Base-by-base conservation (phyloP, 192 early-diverging fungal species). In the Umbelopsis ramanniana region DNA sequence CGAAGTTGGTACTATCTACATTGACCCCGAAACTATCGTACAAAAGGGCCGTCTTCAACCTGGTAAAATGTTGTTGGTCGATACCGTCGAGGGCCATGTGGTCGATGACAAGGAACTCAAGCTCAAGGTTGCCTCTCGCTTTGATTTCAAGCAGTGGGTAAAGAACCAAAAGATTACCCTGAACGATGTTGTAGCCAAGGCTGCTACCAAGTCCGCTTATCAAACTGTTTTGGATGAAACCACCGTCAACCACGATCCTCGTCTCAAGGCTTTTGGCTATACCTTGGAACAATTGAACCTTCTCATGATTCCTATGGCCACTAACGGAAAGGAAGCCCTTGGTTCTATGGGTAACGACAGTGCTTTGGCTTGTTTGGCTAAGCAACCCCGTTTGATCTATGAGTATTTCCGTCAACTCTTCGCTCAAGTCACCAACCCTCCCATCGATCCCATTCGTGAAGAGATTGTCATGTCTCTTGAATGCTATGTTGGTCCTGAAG, bases 281-380 rank as follows among this genome's bases (percentile, higher is more conserved):
- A 96, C 94, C 29, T 84, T 96, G 11, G 97, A 99, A 84, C 95
- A 97, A 80, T 84, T 99, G 19, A 95, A 92, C 70, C 84, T 95
- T 72, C 79, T 99, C 37, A 86, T 97, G 55, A 76, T 88, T 29
- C 97, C 97, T 10, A 99, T 99, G 96, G 77, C 82, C 17, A 80
- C 68, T 11, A 86, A 92, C 53, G 96, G 95, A 55, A 98, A 99
- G 83, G 97, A 99, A 83, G 92, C 96, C 17, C 89, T 99, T 35
- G 97, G 97, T 12, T 98, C 96, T 37, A 99, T 98, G 97, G 97
- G 97, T 77, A 96, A 95, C 82, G 97, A 99, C 82, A 90, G 91
- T 10, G 92, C 96, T 43, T 88, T 99, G 37, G 96, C 97, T 10
- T 99, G 97, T 85, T 79, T 99, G 70, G 89, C 95, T 14, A 83